phyloP scores from a whole-genome alignment of 805 yeast species.

The Candida incommunis region DNA sequence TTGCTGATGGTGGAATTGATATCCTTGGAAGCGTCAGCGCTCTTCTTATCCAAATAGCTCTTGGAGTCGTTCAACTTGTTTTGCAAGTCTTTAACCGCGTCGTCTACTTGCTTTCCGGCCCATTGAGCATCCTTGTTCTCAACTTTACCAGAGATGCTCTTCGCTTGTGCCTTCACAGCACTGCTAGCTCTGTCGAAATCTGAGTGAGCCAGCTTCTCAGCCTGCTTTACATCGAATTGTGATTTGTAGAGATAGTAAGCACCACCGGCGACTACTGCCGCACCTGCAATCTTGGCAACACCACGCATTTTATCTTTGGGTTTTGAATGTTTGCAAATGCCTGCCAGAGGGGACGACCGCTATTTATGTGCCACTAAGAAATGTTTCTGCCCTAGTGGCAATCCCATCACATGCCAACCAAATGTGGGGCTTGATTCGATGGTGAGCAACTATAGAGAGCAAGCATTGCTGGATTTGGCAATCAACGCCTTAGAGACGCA shows the following conservation, averaged over 20 bases:
- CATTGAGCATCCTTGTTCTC: constrained; percentile 2
- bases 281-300: not conserved
- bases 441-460: too few species aligned
- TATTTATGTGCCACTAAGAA: too few species aligned
- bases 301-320: not conserved
- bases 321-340: too few species aligned
- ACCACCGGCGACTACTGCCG: not conserved
- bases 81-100: not conserved
- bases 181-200: not conserved
- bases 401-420: too few species aligned
- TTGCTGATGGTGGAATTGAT: not conserved
- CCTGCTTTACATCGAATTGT: not conserved
- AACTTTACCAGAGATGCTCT: not conserved
- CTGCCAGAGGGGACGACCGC: too few species aligned
- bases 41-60: not conserved
- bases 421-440: too few species aligned
- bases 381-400: too few species aligned
- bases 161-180: not conserved
- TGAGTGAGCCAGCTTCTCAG: not conserved
- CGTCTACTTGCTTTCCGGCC: not conserved
- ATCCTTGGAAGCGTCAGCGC: constrained; percentile 1
- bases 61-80: not conserved
- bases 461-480: too few species aligned
- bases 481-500: too few species aligned
- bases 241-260: constrained; percentile 1